Conservation (phyloP, 2,329 filamentous ascomycete genomes). For the Drechslerella dactyloides region DNA sequence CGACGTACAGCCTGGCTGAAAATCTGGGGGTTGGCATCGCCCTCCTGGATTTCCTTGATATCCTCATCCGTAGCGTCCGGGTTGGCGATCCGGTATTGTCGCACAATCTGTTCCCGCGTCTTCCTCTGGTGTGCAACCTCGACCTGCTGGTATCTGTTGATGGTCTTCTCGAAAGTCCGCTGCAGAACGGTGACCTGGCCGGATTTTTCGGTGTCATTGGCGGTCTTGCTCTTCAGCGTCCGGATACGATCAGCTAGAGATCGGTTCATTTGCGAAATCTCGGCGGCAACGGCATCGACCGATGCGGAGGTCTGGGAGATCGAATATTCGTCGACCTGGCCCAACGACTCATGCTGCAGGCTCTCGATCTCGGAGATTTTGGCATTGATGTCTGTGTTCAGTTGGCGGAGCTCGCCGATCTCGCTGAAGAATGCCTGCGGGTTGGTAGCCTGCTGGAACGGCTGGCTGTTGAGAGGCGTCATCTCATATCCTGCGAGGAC, state of each 20-base stretch:
- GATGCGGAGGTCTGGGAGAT: slow-evolving; percentile 71
- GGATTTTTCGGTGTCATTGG: slow-evolving; percentile 75
- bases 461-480: slow-evolving; percentile 33
- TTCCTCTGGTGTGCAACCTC: slow-evolving; percentile 82
- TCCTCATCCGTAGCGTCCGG: slow-evolving; percentile 81
- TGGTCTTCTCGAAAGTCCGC: slow-evolving; percentile 77
- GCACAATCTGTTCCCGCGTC: slow-evolving; percentile 80
- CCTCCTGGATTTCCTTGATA: slow-evolving; percentile 75
- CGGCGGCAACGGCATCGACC: slow-evolving; percentile 74
- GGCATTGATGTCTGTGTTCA: slow-evolving; percentile 74
- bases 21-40: slow-evolving; percentile 72
- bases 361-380: slow-evolving; percentile 75
- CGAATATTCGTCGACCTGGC: slow-evolving; percentile 74
- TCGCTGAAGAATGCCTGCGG: slow-evolving; percentile 51
- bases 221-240: slow-evolving; percentile 79
- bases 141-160: slow-evolving; percentile 79
- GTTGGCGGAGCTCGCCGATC: slow-evolving; percentile 56
- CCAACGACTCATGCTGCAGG: slow-evolving; percentile 74
- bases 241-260: slow-evolving; percentile 79
- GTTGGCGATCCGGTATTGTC: slow-evolving; percentile 88
- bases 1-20: slow-evolving; percentile 76
- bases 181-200: slow-evolving; percentile 83
- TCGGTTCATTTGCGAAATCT: slow-evolving; percentile 84
- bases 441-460: slow-evolving; percentile 31
- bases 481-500: slow-evolving; percentile 49